Evolutionary conservation across 1,284 basidiomycete genomes (phyloP).

Genomic region (Naganishia sp.): DNA sequence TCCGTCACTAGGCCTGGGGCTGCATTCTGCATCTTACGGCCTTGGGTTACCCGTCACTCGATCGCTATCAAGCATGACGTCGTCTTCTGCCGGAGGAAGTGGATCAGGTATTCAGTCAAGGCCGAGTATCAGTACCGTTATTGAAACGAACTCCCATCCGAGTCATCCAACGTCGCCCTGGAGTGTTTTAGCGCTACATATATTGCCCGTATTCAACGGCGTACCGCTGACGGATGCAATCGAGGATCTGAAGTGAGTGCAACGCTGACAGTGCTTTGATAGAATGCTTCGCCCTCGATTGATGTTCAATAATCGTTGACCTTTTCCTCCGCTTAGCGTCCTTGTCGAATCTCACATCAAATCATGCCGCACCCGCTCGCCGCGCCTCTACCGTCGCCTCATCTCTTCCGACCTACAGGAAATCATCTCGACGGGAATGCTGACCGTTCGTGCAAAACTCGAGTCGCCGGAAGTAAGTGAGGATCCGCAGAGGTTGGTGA

Average conservation of each 20-base stretch:
- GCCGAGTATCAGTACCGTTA: conserved; percentile 5
- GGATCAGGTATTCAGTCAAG: neutral
- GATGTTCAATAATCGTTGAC: no score
- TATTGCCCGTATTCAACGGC: conserved; percentile 87
- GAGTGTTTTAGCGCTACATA: conserved; percentile 77
- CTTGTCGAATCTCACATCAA: conserved; percentile 76
- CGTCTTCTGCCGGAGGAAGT: neutral
- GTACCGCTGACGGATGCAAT: conserved; percentile 84
- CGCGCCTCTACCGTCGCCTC: conserved; percentile 34
- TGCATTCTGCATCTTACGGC: neutral
- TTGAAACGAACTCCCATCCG: conserved; percentile 36
- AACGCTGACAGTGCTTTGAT: no score
- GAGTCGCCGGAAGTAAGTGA: conserved; percentile 51
- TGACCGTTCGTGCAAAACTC: conserved; percentile 85
- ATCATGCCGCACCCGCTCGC: conserved; percentile 46
- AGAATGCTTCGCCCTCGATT: neutral
- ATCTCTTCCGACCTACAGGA: conserved; percentile 80
- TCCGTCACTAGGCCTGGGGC: neutral
- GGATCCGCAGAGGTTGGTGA: conserved; percentile 64
- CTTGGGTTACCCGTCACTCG: neutral
- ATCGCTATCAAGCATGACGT: conserved; percentile 7
- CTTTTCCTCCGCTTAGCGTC: conserved; percentile 38
- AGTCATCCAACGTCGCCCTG: conserved; percentile 61
- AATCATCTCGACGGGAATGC: conserved; percentile 82
- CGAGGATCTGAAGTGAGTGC: conserved; percentile 75